Conservation (phyloP, 2,329 filamentous ascomycete species). For the Shiraia bambusicola region DNA sequence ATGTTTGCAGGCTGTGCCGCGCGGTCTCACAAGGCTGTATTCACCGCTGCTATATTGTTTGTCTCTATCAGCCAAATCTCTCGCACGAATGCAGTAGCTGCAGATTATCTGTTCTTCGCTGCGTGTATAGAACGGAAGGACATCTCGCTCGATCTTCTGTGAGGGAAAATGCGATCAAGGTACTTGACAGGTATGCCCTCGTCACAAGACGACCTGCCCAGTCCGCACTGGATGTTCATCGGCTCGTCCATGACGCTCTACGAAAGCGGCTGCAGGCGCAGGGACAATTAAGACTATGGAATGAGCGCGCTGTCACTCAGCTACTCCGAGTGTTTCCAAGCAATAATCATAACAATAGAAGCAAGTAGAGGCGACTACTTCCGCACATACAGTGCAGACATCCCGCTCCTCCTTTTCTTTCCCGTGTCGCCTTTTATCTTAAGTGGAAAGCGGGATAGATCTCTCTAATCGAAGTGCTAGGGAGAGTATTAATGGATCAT, state of each 20-base stretch:
- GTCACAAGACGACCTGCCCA: conserved; percentile 11
- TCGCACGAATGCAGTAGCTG: conserved; percentile 33
- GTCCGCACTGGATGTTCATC: conserved; percentile 14
- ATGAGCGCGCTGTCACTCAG: conserved; percentile 7
- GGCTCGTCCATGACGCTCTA: conserved; percentile 14
- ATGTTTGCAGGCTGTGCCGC: too few relatives aligned
- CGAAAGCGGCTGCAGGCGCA: conserved; percentile 10
- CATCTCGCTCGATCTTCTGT: conserved; percentile 19
- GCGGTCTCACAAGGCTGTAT: too few relatives aligned
- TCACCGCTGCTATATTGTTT: conserved; percentile 45
- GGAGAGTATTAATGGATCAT: too few relatives aligned
- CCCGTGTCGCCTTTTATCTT: too few relatives aligned
- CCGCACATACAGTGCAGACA: conserved; percentile 18
- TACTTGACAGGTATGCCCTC: conserved; percentile 14
- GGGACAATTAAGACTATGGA: conserved; percentile 6
- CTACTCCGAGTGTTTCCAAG: conserved; percentile 19
- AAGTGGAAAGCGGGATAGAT: too few relatives aligned
- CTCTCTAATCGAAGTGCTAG: too few relatives aligned
- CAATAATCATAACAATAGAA: conserved; percentile 15
- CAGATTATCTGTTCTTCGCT: conserved; percentile 44
- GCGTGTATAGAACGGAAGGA: conserved; percentile 39
- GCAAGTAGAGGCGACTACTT: conserved; percentile 23
- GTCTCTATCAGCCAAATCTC: conserved; percentile 44
- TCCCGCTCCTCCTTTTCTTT: too few relatives aligned
- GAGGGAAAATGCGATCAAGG: conserved; percentile 16